phyloP scores from a whole-genome alignment of 768 basidiomycete genomes.

The Macrolepiota dolichaula region DNA sequence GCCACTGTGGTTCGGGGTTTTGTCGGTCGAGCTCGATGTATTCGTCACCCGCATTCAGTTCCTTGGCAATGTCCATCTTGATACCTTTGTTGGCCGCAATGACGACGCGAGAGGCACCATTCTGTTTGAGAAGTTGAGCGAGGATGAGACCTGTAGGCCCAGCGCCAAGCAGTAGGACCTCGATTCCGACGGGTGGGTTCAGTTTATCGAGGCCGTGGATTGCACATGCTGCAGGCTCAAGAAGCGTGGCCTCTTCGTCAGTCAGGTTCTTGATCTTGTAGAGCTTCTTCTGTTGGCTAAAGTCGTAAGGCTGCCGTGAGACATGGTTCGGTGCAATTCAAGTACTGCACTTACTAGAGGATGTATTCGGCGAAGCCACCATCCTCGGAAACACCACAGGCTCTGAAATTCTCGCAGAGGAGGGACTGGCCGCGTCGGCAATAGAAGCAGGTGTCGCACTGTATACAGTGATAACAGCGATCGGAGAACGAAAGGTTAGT shows the following conservation, averaged over 20 bases:
- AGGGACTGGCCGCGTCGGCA: slow-evolving; percentile 82
- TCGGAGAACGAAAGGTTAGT: too few species aligned
- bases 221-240: slow-evolving; percentile 90
- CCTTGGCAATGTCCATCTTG: slow-evolving; percentile 84
- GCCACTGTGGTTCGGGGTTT: slow-evolving; percentile 76
- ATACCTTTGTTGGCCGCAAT: slow-evolving; percentile 89
- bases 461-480: slow-evolving; percentile 1
- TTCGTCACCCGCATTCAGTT: slow-evolving; percentile 77
- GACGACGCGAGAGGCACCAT: slow-evolving; percentile 77
- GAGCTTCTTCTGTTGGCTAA: slow-evolving; percentile 57
- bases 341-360: slow-evolving; percentile 56
- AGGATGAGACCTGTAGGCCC: slow-evolving; percentile 90
- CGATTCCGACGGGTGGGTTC: slow-evolving; percentile 74
- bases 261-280: slow-evolving; percentile 87
- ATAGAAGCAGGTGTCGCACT: slow-evolving; percentile 87
- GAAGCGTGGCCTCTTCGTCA: slow-evolving; percentile 83
- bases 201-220: slow-evolving; percentile 92
- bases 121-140: slow-evolving; percentile 82
- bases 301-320: not conserved
- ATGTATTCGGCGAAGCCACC: slow-evolving; percentile 93
- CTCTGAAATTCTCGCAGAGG: slow-evolving; percentile 81
- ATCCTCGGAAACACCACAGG: slow-evolving; percentile 74
- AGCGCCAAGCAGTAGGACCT: slow-evolving; percentile 84
- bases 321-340: slow-evolving; percentile 1
- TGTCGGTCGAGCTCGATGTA: slow-evolving; percentile 83